Base-by-base conservation (phyloP, 352 stramenopile genomes). In the Phytophthora aleatoria region DNA sequence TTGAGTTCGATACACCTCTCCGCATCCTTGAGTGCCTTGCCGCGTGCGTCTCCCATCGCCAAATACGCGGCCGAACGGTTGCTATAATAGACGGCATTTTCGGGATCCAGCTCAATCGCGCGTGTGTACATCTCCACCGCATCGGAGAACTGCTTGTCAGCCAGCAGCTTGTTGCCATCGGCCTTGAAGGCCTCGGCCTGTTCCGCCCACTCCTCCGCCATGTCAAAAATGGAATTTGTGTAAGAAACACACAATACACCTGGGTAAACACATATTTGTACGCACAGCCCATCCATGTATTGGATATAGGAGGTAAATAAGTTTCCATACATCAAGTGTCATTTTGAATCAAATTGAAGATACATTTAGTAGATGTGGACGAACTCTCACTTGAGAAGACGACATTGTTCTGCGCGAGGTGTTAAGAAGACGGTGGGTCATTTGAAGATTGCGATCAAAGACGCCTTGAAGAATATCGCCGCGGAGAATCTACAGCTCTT, bases 31-130 rank as follows among this genome's bases (percentile, higher is more conserved):
- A 94, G 62, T 30, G 88, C 88, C 62, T 94, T 95, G 38, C 83
- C 79, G 35, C 88, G 85, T 36, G 85, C 83, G 64, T 95, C 87
- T 20, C 84, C 87, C 71, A 93, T 76, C 11, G 83, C 84, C 51
- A 96, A 58, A 61, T 83, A 94, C 57, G 88, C 85, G 5, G 88
- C 88, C 61, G 83, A 94, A 26, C 88, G 87, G 73, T 96, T 96
- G 77, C 85, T 94, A 31, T 73, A 91, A 64, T 92, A 95, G 44
- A 96, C 85, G 57, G 80, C 81, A 67, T 95, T 94, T 51, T 92
- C 86, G 48, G 88, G 88, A 54, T 96, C 79, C 48, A 96, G 64
- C 13, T 91, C 83, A 38, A 96, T 87, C 12, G 88, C 87, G 15
- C 80, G 78, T 51, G 85, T 85, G 69, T 97, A 97, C 73, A 94